A percentile compares a stretch with the other conserved stretches of the same genome.
Evolutionary conservation across 371 early-diverging fungal genomes (phyloP).

Genomic region (Synchytrium microbalum): DNA sequence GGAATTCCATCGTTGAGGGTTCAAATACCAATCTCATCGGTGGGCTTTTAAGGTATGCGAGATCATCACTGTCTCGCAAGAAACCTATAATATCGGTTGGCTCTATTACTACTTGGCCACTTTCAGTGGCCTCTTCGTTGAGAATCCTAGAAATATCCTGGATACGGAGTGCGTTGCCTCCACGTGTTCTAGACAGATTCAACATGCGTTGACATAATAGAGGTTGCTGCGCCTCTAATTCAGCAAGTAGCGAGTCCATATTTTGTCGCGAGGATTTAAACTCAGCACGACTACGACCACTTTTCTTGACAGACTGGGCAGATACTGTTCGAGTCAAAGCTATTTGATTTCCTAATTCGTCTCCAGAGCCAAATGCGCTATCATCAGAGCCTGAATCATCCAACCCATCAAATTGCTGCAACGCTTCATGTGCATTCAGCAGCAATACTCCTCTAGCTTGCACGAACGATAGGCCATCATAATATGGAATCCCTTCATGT

Average conservation of each 20-base stretch:
- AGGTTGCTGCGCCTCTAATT: not conserved
- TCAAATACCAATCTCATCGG: conserved; percentile 35
- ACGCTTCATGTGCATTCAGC: conserved; percentile 21
- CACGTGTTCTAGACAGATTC: not conserved
- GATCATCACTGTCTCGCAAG: conserved; percentile 38
- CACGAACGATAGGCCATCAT: conserved; percentile 42
- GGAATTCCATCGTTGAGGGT: conserved; percentile 36
- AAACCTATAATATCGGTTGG: conserved; percentile 38
- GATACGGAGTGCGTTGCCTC: not conserved
- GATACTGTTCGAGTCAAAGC: not conserved
- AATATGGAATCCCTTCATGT: conserved; percentile 46
- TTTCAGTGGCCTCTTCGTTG: not conserved
- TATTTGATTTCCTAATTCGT: not conserved
- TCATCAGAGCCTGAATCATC: conserved; percentile 21
- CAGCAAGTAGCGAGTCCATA: not conserved
- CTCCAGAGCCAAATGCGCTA: conserved; percentile 4
- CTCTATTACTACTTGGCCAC: conserved; percentile 19
- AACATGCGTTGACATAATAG: not conserved
- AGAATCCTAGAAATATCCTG: not conserved
- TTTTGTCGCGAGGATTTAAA: not conserved
- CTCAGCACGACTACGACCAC: not conserved
- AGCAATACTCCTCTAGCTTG: conserved; percentile 41
- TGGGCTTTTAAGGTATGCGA: conserved; percentile 30
- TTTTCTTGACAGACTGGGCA: not conserved
- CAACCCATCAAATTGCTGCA: conserved; percentile 25